Percentiles rank a stretch among this genome's conserved stretches.
These are phyloP conservation scores for Megacollybia marginata DNA, from an alignment of 768 basidiomycete genomes.

Conservation along the genomic window DNA sequence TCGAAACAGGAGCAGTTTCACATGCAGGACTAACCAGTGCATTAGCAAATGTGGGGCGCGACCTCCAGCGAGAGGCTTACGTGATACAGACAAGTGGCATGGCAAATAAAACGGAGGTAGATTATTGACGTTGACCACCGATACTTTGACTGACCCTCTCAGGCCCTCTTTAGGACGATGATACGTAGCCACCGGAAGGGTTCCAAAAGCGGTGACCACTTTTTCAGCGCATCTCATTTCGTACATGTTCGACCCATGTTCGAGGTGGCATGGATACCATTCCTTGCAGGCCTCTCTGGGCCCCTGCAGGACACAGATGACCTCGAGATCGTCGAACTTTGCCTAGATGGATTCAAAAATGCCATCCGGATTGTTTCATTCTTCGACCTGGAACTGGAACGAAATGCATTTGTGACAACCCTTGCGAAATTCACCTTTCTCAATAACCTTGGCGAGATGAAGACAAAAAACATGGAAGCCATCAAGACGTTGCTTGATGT, in stretches of 20 bases:
- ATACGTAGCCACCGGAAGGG: slow-evolving; percentile 88
- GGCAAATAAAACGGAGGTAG: slow-evolving; percentile 92
- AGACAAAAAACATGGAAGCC: slow-evolving; percentile 98
- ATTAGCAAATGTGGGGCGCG: slow-evolving; percentile 84
- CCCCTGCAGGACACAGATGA: slow-evolving; percentile 95
- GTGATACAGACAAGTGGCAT: slow-evolving; percentile 93
- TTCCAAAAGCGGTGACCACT: slow-evolving; percentile 73
- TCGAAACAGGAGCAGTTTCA: slow-evolving; percentile 48
- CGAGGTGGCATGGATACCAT: slow-evolving; percentile 98
- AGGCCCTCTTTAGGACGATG: slow-evolving; percentile 91
- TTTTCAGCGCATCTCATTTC: slow-evolving; percentile 94
- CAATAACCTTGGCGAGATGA: slow-evolving; percentile 98
- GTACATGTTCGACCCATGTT: slow-evolving; percentile 98
- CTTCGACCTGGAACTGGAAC: slow-evolving; percentile 93
- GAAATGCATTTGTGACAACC: slow-evolving; percentile 98
- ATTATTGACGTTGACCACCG: slow-evolving; percentile 5
- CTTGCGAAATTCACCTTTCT: slow-evolving; percentile 95
- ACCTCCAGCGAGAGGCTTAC: slow-evolving; percentile 94
- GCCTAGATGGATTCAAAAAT: slow-evolving; percentile 91
- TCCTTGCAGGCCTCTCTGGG: slow-evolving; percentile 89
- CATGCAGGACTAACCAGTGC: slow-evolving; percentile 76
- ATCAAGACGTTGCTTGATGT: slow-evolving; percentile 94
- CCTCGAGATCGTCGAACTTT: slow-evolving; percentile 83
- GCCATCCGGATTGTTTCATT: slow-evolving; percentile 97
- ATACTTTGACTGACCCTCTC: slow-evolving; percentile 4